Percentiles rank a stretch among this genome's conserved stretches.
These are phyloP conservation scores for Toxicodendron radicans DNA, from an alignment of 345 rosid species.

Conservation along the genomic window DNA sequence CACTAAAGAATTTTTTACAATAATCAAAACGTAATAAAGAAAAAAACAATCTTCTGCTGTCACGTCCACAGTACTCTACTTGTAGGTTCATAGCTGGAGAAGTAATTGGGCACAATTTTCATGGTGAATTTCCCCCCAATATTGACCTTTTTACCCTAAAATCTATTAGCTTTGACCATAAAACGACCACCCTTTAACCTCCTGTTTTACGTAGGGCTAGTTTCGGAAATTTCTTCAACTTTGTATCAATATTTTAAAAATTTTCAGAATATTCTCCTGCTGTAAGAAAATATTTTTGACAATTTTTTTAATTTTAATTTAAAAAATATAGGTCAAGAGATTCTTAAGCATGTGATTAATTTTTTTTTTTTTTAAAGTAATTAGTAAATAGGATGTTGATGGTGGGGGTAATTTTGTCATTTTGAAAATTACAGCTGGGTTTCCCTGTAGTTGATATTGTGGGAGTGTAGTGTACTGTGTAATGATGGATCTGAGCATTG, in stretches of 20 bases:
- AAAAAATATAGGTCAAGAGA: no score
- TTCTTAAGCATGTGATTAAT: background rate
- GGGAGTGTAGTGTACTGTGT: conserved; percentile 15
- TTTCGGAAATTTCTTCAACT: background rate
- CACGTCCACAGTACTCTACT: conserved; percentile 6
- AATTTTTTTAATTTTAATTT: no score
- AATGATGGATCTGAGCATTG: conserved; percentile 30
- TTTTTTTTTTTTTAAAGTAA: background rate
- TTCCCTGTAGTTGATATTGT: conserved; percentile 22
- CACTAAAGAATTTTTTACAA: no score
- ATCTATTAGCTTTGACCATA: conserved; percentile 28
- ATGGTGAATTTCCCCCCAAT: background rate
- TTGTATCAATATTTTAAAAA: no score
- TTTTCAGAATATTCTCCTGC: no score
- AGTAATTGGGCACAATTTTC: conserved; percentile 24
- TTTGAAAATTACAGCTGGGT: conserved; percentile 20
- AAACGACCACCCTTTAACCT: conserved; percentile 40
- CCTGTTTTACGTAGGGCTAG: conserved; percentile 2
- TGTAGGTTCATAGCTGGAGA: conserved; percentile 13
- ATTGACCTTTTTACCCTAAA: conserved; percentile 31
- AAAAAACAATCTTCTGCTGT: background rate
- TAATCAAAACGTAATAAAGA: no score
- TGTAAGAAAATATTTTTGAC: no score
- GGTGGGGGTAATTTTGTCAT: conserved; percentile 26
- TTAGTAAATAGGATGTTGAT: background rate